Evolutionary conservation across 2,329 filamentous ascomycete genomes (phyloP).

Genomic region (Thermomyces lanuginosus): DNA sequence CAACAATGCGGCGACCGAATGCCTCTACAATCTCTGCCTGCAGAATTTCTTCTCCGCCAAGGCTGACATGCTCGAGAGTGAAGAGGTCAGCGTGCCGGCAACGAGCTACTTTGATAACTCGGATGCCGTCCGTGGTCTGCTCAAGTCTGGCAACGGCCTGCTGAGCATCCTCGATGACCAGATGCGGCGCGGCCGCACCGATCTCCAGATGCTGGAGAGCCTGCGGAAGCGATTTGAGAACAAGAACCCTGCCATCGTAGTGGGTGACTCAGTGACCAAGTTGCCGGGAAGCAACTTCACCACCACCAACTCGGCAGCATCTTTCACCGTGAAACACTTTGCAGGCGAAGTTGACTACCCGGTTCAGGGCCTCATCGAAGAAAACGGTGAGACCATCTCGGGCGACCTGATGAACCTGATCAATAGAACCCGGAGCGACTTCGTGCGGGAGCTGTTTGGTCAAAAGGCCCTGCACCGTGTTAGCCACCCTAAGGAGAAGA

Average conservation of each 20-base stretch:
- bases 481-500: slow-evolving; percentile 79
- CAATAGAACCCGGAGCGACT: slow-evolving; percentile 71
- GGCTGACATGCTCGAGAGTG: slow-evolving; percentile 80
- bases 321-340: slow-evolving; percentile 87
- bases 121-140: slow-evolving; percentile 75
- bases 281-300: slow-evolving; percentile 80
- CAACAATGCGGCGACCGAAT: slow-evolving; percentile 85
- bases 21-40: slow-evolving; percentile 79
- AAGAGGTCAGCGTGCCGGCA: slow-evolving; percentile 75
- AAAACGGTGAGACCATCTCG: slow-evolving; percentile 91
- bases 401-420: slow-evolving; percentile 92
- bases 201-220: slow-evolving; percentile 79
- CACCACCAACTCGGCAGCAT: slow-evolving; percentile 61
- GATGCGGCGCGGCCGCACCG: slow-evolving; percentile 71
- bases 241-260: slow-evolving; percentile 79
- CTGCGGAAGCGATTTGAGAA: slow-evolving; percentile 83
- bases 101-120: slow-evolving; percentile 98
- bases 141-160: slow-evolving; percentile 85
- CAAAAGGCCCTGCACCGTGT: slow-evolving; percentile 87
- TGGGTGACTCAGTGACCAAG: slow-evolving; percentile 56
- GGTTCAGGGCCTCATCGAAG: slow-evolving; percentile 71
- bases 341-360: slow-evolving; percentile 94
- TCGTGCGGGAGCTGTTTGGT: slow-evolving; percentile 81
- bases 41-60: slow-evolving; percentile 94
- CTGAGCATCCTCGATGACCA: slow-evolving; percentile 93